Percentiles rank a stretch among this genome's conserved stretches.
These are phyloP conservation scores for Diplotaxis tenuifolia DNA, from an alignment of 345 rosid species.

Conservation along the genomic window DNA sequence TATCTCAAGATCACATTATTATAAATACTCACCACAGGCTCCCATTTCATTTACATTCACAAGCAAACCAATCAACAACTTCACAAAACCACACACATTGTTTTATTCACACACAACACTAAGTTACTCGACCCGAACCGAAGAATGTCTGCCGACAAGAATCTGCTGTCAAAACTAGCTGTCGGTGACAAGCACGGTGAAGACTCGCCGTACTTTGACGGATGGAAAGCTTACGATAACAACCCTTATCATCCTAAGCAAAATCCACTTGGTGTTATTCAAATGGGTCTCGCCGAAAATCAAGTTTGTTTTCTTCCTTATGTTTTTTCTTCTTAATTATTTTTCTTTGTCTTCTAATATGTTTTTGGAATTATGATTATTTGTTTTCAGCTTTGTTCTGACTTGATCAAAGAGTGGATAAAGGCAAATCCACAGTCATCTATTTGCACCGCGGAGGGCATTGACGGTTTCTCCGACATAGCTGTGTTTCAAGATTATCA, in stretches of 20 bases:
- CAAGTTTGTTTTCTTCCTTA: conserved; percentile 46
- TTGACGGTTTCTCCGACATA: conserved; percentile 50
- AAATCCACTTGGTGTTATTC: conserved; percentile 71
- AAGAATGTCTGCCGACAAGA: conserved; percentile 1
- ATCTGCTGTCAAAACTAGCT: conserved; percentile 56
- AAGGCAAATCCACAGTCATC: conserved; percentile 60
- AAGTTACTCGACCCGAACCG: not conserved
- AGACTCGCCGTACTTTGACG: conserved; percentile 70
- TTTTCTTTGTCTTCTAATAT: not conserved
- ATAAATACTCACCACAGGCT: conserved; percentile 14
- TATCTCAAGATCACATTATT: conserved; percentile 10
- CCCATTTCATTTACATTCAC: not conserved
- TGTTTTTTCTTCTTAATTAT: not conserved
- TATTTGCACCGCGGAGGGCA: conserved; percentile 68
- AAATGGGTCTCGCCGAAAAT: conserved; percentile 88
- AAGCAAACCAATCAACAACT: conserved; percentile 6
- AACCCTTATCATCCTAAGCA: conserved; percentile 55
- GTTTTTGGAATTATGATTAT: not conserved
- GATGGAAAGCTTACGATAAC: conserved; percentile 78
- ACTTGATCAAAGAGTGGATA: conserved; percentile 61
- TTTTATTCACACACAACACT: not conserved
- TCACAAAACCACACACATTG: conserved; percentile 9
- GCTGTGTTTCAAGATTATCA: conserved; percentile 87
- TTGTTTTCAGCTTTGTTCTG: conserved; percentile 58
- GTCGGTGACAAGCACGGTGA: conserved; percentile 63